These are phyloP conservation scores for Pseudocercospora macadamiae DNA, from an alignment of 2,329 filamentous ascomycete species.

Conservation along the genomic window DNA sequence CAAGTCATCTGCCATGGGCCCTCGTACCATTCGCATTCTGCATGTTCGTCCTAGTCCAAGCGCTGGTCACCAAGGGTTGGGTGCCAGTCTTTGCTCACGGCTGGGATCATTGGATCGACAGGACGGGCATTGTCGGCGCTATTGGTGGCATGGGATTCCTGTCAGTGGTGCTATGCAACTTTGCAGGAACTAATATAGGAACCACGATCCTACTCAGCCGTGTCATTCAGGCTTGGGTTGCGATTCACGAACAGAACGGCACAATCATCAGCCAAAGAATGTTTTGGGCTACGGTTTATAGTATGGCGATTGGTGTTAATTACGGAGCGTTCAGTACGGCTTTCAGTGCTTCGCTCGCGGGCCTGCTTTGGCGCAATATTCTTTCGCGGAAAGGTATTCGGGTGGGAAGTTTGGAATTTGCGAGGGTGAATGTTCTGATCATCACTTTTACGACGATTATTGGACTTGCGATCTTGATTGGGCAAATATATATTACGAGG, in stretches of 20 bases:
- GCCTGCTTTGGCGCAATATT: constrained; percentile 73
- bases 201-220: constrained; percentile 73
- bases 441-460: constrained; percentile 70
- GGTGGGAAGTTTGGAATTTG: constrained; percentile 67
- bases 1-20: constrained; percentile 67
- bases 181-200: constrained; percentile 76
- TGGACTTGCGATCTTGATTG: constrained; percentile 63
- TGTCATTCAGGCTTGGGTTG: constrained; percentile 69
- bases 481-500: constrained; percentile 65
- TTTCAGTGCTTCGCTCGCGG: constrained; percentile 72
- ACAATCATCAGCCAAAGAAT: constrained; percentile 63
- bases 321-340: constrained; percentile 74
- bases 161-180: constrained; percentile 71
- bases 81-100: constrained; percentile 72
- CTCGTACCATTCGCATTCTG: constrained; percentile 72
- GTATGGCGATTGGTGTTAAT: constrained; percentile 75
- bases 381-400: constrained; percentile 68
- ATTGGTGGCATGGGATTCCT: constrained; percentile 75
- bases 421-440: constrained; percentile 69
- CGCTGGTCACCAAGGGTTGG: constrained; percentile 73
- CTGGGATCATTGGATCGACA: constrained; percentile 73
- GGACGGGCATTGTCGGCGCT: constrained; percentile 68
- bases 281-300: constrained; percentile 75
- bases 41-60: constrained; percentile 77
- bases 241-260: constrained; percentile 56